These are phyloP conservation scores for Peribolospora kevripleyi DNA, from an alignment of 768 basidiomycete species.

Conservation along the genomic window DNA sequence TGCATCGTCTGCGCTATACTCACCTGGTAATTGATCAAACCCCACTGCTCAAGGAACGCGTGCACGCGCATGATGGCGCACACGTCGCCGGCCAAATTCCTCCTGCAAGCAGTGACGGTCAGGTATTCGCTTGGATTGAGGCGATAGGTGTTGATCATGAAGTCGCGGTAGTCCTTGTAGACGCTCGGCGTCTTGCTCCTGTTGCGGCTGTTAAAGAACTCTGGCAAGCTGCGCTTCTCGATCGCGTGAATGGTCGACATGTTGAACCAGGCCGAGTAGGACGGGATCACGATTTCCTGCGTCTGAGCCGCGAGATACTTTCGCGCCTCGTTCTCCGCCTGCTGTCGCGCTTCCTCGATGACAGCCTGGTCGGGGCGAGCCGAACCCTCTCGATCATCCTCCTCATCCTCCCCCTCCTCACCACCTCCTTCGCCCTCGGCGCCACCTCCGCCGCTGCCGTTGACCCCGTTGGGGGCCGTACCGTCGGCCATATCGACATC, in stretches of 20 bases:
- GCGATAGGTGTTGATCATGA: slow-evolving; percentile 97
- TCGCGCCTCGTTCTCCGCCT: slow-evolving; percentile 25
- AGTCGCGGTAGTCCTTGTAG: slow-evolving; percentile 98
- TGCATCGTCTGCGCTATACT: slow-evolving; percentile 9
- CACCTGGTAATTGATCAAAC: slow-evolving; percentile 94
- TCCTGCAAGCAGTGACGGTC: slow-evolving; percentile 83
- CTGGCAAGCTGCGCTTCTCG: slow-evolving; percentile 74
- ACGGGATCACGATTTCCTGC: slow-evolving; percentile 88
- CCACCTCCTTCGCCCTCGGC: no score
- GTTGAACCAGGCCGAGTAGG: slow-evolving; percentile 94
- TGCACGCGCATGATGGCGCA: slow-evolving; percentile 98
- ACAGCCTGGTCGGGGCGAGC: no score
- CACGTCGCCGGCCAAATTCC: slow-evolving; percentile 92
- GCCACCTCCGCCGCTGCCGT: no score
- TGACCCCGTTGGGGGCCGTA: no score
- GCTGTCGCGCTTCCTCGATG: no score
- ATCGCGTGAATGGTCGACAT: slow-evolving; percentile 81
- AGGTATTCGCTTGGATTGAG: slow-evolving; percentile 83
- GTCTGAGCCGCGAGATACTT: slow-evolving; percentile 89
- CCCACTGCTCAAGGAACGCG: slow-evolving; percentile 97
- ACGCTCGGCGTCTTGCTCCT: slow-evolving; percentile 84
- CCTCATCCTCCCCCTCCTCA: no score
- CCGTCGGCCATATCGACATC: no score
- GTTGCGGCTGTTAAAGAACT: slow-evolving; percentile 94
- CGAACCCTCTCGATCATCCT: no score